phyloP scores from a whole-genome alignment of 495 filamentous ascomycete genomes.

The Neurospora intermedia region DNA sequence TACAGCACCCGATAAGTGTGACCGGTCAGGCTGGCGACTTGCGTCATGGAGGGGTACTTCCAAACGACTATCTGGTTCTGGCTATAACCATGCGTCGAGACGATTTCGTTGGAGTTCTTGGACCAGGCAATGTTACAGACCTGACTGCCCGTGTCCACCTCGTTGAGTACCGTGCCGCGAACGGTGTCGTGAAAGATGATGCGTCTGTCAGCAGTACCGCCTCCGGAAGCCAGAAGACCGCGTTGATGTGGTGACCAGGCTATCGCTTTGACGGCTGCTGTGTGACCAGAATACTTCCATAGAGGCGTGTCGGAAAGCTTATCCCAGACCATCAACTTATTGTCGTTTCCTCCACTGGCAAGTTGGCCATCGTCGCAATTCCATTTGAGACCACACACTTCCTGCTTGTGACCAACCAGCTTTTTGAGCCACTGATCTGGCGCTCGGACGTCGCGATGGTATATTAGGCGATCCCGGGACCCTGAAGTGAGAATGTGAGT shows the following conservation, averaged over 20 bases:
- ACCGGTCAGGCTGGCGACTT: slow-evolving; percentile 86
- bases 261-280: slow-evolving; percentile 92
- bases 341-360: slow-evolving; percentile 96
- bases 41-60: slow-evolving; percentile 97
- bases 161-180: slow-evolving; percentile 62
- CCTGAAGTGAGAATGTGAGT: slow-evolving; percentile 94
- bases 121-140: slow-evolving; percentile 96
- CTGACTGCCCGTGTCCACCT: slow-evolving; percentile 90
- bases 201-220: slow-evolving; percentile 86
- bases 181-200: slow-evolving; percentile 98
- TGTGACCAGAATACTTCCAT: slow-evolving; percentile 88
- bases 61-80: slow-evolving; percentile 98
- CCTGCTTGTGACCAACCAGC: slow-evolving; percentile 91
- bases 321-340: slow-evolving; percentile 98
- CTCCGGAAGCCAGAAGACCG: slow-evolving; percentile 86
- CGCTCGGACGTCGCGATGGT: slow-evolving; percentile 90
- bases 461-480: slow-evolving; percentile 84
- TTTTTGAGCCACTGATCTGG: slow-evolving; percentile 80
- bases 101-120: slow-evolving; percentile 92
- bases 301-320: slow-evolving; percentile 76
- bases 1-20: slow-evolving; percentile 96
- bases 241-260: slow-evolving; percentile 98
- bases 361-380: slow-evolving; percentile 91
- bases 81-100: slow-evolving; percentile 93
- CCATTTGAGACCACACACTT: slow-evolving; percentile 96